Conservation (phyloP, 1,284 basidiomycete genomes). For the Sanghuangporus weigelae region DNA sequence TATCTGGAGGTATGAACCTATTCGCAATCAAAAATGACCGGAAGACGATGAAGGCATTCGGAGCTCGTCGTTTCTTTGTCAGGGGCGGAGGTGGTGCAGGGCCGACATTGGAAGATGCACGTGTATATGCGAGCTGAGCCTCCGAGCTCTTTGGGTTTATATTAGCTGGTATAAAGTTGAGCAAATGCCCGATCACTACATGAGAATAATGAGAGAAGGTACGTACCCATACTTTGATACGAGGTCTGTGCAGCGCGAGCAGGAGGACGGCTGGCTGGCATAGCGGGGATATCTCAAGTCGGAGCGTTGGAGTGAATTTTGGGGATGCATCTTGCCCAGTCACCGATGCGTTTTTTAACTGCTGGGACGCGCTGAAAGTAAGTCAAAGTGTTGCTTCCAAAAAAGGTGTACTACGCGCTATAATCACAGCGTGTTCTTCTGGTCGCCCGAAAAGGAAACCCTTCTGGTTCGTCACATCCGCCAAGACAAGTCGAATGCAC, state of each 20-base stretch:
- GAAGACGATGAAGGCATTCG: conserved; percentile 9
- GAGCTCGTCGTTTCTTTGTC: not conserved
- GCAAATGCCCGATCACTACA: not conserved
- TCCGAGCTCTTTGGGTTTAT: not conserved
- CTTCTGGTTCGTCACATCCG: not conserved
- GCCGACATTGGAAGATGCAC: not conserved
- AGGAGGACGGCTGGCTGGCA: not conserved
- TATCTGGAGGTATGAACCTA: not conserved
- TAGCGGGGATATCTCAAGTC: not conserved
- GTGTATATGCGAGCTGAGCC: not conserved
- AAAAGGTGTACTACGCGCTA: conserved; percentile 12
- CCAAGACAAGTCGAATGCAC: too few species aligned
- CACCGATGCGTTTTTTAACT: not conserved
- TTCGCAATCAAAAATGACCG: conserved; percentile 1
- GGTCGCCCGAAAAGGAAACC: not conserved
- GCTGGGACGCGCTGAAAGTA: not conserved
- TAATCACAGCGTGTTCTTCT: conserved; percentile 1
- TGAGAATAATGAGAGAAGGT: not conserved
- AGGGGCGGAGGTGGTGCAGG: not conserved
- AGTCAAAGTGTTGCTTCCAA: not conserved
- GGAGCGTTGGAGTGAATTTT: not conserved
- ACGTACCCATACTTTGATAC: not conserved
- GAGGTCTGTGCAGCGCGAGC: not conserved
- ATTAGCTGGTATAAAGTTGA: not conserved
- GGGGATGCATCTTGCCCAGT: not conserved